Base-by-base conservation (phyloP, 2,329 filamentous ascomycete species). In the Alternaria gansuensis region DNA sequence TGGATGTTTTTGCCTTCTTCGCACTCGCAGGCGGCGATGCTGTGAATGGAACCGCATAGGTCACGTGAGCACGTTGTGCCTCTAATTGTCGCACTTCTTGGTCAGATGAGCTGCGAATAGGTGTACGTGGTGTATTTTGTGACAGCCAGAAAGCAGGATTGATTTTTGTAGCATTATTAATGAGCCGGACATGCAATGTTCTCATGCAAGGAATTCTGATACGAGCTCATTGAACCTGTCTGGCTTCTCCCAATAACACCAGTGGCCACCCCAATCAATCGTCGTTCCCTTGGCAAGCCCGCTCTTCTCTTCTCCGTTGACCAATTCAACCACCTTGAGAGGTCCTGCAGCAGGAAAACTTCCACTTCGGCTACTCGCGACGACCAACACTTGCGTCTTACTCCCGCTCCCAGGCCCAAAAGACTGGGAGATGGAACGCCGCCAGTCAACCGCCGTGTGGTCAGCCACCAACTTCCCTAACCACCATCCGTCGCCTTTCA, bases 181-280 rank as follows among this genome's bases (percentile, higher is more conserved):
- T 17, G 17, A 17, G 17, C 17, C 17, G 17, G 17, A 17, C 17
- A 17, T 17, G 23, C 7, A 24, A 13, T 17, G 7, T 5, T 10
- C 29, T 49, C 26, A 54, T 29, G 23, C 13, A 5, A 59, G n/a
- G n/a, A 71, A 71, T 1, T 51, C 57, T 21, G 67, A 50, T 0
- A 66, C 64, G 39, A 72, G 34, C 26, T 57, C 44, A 14, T 71
- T 69, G 36, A 74, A 74, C 45, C 31, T 54, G 21, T 68, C 69
- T 1, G 71, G 64, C 26, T 69, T 54, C 57, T 74, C 71, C 69
- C 70, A 74, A 41, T 71, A 74, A 43, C 69, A 72, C 71, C 71
- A 74, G 51, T 74, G 71, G 4, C 71, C 71, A n/a, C 71, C 70
- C 69, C 67, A 71, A 23, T 66, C 60, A 3, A 72, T 57, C 3